Base-by-base conservation (phyloP, 768 basidiomycete genomes). In the Termitomyces titanicus region DNA sequence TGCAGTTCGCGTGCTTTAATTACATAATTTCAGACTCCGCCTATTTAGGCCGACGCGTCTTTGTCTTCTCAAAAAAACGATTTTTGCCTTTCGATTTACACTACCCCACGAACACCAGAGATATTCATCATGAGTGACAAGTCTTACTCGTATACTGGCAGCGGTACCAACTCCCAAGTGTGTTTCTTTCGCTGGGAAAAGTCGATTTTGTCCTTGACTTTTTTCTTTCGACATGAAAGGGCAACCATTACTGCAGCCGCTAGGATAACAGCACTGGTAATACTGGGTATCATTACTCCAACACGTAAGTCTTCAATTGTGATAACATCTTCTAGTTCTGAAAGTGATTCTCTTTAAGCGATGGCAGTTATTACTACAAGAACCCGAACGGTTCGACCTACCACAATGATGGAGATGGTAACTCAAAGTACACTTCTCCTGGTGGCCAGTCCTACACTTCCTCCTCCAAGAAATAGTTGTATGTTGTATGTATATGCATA, bases 361-460 rank as follows among this genome's bases (percentile, higher is more conserved):
- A 86, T 51, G 84, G 82, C 2, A 79, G 79, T 54, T 86, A 86
- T 69, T 85, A 86, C 63, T 86, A 87, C 67, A 64, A 62, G 47
- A 86, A 87, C 72, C 66, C 81, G 44, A 73, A 86, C 45, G 79
- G 81, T 0, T 84, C 82, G 0, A 84, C 74, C 5, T 86, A 87
- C 64, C 79, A 85, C 63, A 76, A 84, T 68, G 74, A 42, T 37
- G 82, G 81, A 0, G 54, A 13, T 13, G 84, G 84, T 0, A 63
- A 70, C 57, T 65, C 78, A 18, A 67, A 73, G 51, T 84, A 86
- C 67, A 85, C 82, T 2, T 66, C 80, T 2, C 77, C 82, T 38
- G 65, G 63, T 25, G 71, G 73, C 4, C 33, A 66, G 18, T 66
- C 64, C 4, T 39, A 66, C 24, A 63, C 64, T 8, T 39, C 55